These are phyloP conservation scores for Xenoacremonium recifei DNA, from an alignment of 2,329 filamentous ascomycete species.

Conservation along the genomic window DNA sequence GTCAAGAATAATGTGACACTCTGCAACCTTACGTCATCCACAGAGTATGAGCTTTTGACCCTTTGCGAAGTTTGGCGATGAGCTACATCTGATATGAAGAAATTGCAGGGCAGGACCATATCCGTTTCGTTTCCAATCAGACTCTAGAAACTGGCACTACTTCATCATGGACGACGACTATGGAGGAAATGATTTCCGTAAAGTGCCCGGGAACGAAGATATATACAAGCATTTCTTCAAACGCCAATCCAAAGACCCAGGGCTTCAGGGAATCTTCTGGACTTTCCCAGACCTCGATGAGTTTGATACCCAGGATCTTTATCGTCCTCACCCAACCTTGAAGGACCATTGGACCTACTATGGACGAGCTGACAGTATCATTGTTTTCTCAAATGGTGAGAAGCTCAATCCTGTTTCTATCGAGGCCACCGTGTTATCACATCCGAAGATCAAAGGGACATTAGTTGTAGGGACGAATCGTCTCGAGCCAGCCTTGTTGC, in stretches of 20 bases:
- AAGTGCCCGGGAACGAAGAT: too few relatives aligned
- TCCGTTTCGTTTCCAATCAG: too few relatives aligned
- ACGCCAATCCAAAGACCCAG: slow-evolving; percentile 20
- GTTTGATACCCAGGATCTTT: slow-evolving; percentile 45
- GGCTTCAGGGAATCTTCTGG: slow-evolving; percentile 36
- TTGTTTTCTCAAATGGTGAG: slow-evolving; percentile 40
- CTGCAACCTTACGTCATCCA: too few relatives aligned
- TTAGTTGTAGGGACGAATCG: slow-evolving; percentile 33
- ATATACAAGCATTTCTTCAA: slow-evolving; percentile 34
- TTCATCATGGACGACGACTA: too few relatives aligned
- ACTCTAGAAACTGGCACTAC: too few relatives aligned
- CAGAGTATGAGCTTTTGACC: too few relatives aligned
- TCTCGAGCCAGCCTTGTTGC: slow-evolving; percentile 23
- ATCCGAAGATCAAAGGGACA: slow-evolving; percentile 28
- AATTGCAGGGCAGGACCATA: too few relatives aligned
- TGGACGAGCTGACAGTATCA: slow-evolving; percentile 38
- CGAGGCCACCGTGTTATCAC: slow-evolving; percentile 29
- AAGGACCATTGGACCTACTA: slow-evolving; percentile 33
- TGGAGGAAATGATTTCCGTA: too few relatives aligned
- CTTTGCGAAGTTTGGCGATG: too few relatives aligned
- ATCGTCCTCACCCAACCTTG: slow-evolving; percentile 33
- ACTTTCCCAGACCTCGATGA: slow-evolving; percentile 40
- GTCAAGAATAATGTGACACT: too few relatives aligned
- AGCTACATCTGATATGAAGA: too few relatives aligned
- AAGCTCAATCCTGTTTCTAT: slow-evolving; percentile 41